Evolutionary conservation across 148 eudicot genomes (phyloP).

Genomic region (Silene conica): DNA sequence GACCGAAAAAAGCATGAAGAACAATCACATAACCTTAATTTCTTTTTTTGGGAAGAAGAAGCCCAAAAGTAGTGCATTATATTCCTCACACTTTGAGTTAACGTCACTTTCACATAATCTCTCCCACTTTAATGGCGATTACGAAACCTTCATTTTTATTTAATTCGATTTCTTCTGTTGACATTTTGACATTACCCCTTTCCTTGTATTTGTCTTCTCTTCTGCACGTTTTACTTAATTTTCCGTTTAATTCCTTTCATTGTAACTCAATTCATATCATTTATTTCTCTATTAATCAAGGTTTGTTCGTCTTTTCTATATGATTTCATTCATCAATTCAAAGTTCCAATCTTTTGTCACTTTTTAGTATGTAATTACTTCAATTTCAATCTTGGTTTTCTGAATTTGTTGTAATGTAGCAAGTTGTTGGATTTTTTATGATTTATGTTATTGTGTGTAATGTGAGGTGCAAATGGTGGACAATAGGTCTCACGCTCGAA

Average conservation of each 20-base stretch:
- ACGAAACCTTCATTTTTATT: neutral
- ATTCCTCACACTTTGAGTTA: neutral
- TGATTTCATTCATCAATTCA: neutral
- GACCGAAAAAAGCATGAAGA: too few relatives aligned
- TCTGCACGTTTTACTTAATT: slow-evolving; percentile 1
- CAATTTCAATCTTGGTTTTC: neutral
- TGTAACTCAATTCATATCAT: neutral
- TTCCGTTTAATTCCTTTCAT: neutral
- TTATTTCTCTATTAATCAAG: slow-evolving; percentile 5
- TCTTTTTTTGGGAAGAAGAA: neutral
- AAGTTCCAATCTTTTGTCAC: neutral
- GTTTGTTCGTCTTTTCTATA: neutral
- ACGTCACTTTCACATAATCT: slow-evolving; percentile 2
- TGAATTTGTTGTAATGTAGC: neutral
- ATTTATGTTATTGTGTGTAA: neutral
- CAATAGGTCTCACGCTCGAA: too few relatives aligned
- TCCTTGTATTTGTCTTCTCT: neutral
- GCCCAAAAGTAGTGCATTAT: neutral
- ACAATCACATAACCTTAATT: neutral
- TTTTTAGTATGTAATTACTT: neutral
- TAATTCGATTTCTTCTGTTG: neutral
- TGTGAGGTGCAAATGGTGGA: too few relatives aligned
- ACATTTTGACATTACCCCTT: slow-evolving; percentile 8
- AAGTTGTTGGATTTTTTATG: neutral
- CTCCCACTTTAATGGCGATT: neutral